Evolutionary conservation across 2,329 filamentous ascomycete species (phyloP).

Genomic region (Colletotrichum sp.): DNA sequence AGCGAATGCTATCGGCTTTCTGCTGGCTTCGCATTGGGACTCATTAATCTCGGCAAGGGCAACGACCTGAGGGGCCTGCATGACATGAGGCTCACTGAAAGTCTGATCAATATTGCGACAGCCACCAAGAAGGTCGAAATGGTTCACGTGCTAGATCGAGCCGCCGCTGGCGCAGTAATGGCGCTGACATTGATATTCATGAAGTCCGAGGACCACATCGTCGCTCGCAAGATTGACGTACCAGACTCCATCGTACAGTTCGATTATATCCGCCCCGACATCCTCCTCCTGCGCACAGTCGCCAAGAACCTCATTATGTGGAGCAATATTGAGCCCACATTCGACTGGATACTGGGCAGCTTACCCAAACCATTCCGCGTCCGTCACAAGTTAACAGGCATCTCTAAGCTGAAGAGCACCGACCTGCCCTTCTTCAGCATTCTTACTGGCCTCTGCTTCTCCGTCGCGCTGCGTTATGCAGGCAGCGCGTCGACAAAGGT

Average conservation of each 20-base stretch:
- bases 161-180: conserved; percentile 90
- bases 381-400: conserved; percentile 63
- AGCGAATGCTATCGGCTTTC: conserved; percentile 97
- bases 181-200: conserved; percentile 93
- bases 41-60: conserved; percentile 94
- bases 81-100: conserved; percentile 92
- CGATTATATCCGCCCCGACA: conserved; percentile 92
- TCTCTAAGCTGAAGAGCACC: conserved; percentile 72
- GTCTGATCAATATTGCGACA: conserved; percentile 83
- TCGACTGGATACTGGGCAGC: conserved; percentile 77
- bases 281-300: conserved; percentile 87
- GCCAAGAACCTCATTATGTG: conserved; percentile 93
- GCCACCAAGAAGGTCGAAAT: conserved; percentile 89
- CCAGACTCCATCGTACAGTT: conserved; percentile 91
- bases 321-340: conserved; percentile 77
- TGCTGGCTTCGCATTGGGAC: conserved; percentile 89
- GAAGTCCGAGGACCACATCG: conserved; percentile 88
- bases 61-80: conserved; percentile 86
- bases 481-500: conserved; percentile 74
- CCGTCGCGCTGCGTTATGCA: conserved; percentile 74
- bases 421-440: conserved; percentile 96
- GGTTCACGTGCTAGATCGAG: conserved; percentile 91
- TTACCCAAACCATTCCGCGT: conserved; percentile 74
- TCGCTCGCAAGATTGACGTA: conserved; percentile 91
- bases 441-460: conserved; percentile 85